phyloP scores from a whole-genome alignment of 108 stramenopile genomes.

The Cylindrotheca closterium region DNA sequence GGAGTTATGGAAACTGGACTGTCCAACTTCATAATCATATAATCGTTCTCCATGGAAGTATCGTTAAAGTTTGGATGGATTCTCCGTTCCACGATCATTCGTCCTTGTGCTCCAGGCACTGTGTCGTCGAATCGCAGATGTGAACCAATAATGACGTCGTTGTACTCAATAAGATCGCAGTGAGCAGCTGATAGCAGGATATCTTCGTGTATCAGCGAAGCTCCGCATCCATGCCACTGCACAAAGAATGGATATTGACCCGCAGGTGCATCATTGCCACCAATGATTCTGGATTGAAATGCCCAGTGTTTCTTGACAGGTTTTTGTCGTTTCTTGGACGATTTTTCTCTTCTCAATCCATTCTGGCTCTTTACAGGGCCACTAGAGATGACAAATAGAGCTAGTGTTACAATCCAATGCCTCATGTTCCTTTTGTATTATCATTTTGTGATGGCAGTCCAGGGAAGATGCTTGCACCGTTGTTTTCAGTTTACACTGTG shows the following conservation, averaged over 20 bases:
- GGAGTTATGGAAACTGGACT: slow-evolving; percentile 7
- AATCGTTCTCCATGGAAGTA: slow-evolving; percentile 19
- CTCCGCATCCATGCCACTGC: slow-evolving; percentile 25
- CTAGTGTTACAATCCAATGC: background rate
- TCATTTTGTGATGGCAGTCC: too few species aligned
- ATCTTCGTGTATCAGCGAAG: slow-evolving; percentile 17
- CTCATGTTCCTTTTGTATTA: slow-evolving; percentile 2
- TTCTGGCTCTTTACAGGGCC: too few species aligned
- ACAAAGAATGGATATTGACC: slow-evolving; percentile 33
- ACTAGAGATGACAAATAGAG: background rate
- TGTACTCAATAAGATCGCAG: slow-evolving; percentile 1
- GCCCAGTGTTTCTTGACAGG: background rate
- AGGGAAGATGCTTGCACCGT: too few species aligned
- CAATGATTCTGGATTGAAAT: slow-evolving; percentile 2
- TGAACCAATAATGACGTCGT: background rate
- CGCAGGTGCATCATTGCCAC: background rate
- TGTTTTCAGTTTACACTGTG: too few species aligned
- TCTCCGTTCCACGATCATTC: background rate
- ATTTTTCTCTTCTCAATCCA: background rate
- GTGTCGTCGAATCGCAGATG: background rate
- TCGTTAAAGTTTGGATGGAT: slow-evolving; percentile 25
- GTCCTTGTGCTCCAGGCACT: background rate
- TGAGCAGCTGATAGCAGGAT: slow-evolving; percentile 16
- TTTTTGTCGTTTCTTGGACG: background rate
- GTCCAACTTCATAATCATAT: slow-evolving; percentile 28